Conservation (phyloP, 2,329 filamentous ascomycete species). For the Talaromyces sp. region DNA sequence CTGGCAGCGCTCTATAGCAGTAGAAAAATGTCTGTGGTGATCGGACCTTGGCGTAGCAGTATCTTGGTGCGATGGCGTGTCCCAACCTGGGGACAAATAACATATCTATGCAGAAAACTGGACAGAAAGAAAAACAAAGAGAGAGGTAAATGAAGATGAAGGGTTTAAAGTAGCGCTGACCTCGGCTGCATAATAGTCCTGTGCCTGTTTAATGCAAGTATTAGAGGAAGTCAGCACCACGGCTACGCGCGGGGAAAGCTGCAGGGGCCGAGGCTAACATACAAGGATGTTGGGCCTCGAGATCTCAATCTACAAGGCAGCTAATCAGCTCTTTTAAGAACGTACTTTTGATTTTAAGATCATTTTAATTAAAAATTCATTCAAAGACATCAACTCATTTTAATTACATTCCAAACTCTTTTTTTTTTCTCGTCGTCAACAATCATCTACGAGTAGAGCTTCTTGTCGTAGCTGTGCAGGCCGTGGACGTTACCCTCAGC, state of each 20-base stretch:
- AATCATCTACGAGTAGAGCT: constrained; percentile 74
- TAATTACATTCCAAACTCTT: background rate
- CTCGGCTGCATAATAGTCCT: background rate
- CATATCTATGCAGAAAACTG: background rate
- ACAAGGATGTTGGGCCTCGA: background rate
- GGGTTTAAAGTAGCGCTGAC: background rate
- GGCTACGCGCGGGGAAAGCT: background rate
- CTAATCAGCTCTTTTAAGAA: too few species aligned
- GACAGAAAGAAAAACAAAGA: background rate
- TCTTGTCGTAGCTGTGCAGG: constrained; percentile 99
- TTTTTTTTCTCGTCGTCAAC: background rate
- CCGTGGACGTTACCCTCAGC: constrained; percentile 93
- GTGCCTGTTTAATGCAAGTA: background rate
- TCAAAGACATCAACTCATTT: background rate
- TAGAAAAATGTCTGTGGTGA: background rate
- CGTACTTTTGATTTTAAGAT: background rate
- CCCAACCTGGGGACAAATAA: background rate
- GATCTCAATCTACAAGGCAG: background rate
- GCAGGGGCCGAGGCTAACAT: background rate
- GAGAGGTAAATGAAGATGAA: too few species aligned
- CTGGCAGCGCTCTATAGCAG: background rate
- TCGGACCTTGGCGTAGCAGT: background rate
- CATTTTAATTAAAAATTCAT: background rate
- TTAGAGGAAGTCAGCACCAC: background rate
- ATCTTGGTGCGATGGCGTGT: background rate